phyloP scores from a whole-genome alignment of 73 alveolate species.

The Loxodes magnus region DNA sequence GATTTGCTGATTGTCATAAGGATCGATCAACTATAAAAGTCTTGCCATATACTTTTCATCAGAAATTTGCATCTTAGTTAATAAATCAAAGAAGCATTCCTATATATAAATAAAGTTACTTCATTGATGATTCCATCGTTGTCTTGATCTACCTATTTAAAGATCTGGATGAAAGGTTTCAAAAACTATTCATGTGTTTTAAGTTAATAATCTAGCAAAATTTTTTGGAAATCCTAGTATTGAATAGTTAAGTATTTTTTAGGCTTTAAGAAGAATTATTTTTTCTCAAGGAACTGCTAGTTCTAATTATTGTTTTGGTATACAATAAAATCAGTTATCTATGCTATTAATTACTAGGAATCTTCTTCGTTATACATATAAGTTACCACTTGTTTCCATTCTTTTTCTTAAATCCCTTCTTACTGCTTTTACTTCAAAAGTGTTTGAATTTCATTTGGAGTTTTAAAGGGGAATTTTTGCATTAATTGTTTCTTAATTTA shows the following conservation, averaged over 20 bases:
- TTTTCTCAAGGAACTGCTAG: too few relatives aligned
- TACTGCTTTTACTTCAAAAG: slow-evolving; percentile 36
- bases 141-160: slow-evolving; percentile 37
- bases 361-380: slow-evolving; percentile 34
- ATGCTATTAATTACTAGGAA: slow-evolving; percentile 31
- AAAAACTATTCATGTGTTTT: slow-evolving; percentile 38
- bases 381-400: slow-evolving; percentile 41
- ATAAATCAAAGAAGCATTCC: too few relatives aligned
- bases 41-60: slow-evolving; percentile 68
- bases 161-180: slow-evolving; percentile 32
- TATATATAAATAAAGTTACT: too few relatives aligned
- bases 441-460: slow-evolving; percentile 5
- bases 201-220: slow-evolving; percentile 43
- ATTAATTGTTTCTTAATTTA: slow-evolving; percentile 59
- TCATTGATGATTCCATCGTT: slow-evolving; percentile 53
- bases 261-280: too few relatives aligned
- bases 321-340: slow-evolving; percentile 35
- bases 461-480: slow-evolving; percentile 46
- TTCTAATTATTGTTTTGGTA: slow-evolving; percentile 36
- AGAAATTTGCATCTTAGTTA: too few relatives aligned
- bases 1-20: slow-evolving; percentile 85
- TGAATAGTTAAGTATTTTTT: slow-evolving; percentile 41
- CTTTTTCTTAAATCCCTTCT: slow-evolving; percentile 39
- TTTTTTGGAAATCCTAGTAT: slow-evolving; percentile 39
- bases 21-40: slow-evolving; percentile 77